A percentile compares a stretch with the other conserved stretches of the same genome.
phyloP scores from a whole-genome alignment of 208 protist species.

The Trichomonas vaginalis region DNA sequence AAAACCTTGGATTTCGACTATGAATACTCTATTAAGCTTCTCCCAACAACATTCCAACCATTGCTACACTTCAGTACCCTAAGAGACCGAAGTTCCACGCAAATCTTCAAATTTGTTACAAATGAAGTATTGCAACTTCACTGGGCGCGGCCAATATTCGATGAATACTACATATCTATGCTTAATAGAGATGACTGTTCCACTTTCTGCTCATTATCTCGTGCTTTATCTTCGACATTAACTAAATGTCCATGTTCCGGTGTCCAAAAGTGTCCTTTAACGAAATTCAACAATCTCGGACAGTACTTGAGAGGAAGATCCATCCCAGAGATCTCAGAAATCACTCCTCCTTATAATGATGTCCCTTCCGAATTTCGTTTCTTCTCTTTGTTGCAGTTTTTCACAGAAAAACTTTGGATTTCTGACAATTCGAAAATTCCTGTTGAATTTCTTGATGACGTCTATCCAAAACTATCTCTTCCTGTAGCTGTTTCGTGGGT shows the following conservation, averaged over 20 bases:
- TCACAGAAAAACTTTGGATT: neutral
- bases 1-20: neutral
- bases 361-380: neutral
- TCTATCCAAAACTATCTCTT: neutral
- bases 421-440: neutral
- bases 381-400: neutral
- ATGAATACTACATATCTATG: neutral
- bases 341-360: neutral
- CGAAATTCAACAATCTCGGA: neutral
- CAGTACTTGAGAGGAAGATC: neutral
- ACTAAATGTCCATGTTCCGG: neutral
- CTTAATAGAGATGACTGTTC: neutral
- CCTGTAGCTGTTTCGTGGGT: neutral
- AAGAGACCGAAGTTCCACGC: neutral
- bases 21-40: neutral
- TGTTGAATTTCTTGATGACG: neutral
- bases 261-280: neutral
- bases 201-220: neutral
- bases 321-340: neutral
- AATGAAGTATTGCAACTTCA: neutral
- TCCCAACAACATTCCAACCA: neutral
- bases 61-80: neutral
- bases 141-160: neutral
- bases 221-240: neutral
- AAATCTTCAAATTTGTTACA: neutral